A percentile compares a stretch with the other conserved stretches of the same genome.
phyloP scores from a whole-genome alignment of 148 eudicot species.

The Spergularia marina region DNA sequence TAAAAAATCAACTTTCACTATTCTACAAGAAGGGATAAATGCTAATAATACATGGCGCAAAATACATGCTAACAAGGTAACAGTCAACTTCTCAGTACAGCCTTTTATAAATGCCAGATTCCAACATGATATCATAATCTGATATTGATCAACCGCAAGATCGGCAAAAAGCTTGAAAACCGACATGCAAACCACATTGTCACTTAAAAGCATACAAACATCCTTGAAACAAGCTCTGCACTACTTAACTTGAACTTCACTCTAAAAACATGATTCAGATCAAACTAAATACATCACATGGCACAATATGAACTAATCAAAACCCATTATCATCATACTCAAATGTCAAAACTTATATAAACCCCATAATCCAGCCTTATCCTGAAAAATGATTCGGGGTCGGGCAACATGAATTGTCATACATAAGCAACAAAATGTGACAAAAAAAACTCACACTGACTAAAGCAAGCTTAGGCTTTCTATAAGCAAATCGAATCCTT shows the following conservation, averaged over 20 bases:
- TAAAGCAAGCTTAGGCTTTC: constrained; percentile 81
- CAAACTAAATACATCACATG: constrained; percentile 19
- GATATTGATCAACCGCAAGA: constrained; percentile 68
- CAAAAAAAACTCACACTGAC: constrained; percentile 39
- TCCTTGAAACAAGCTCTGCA: constrained; percentile 5
- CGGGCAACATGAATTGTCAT: background rate
- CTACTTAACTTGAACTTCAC: constrained; percentile 17
- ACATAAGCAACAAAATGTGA: background rate
- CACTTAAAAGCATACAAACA: constrained; percentile 21
- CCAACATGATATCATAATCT: constrained; percentile 66
- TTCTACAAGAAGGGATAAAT: background rate
- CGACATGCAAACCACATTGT: constrained; percentile 32
- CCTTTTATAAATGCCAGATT: too few relatives aligned
- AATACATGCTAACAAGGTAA: too few relatives aligned
- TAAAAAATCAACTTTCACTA: background rate
- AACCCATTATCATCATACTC: background rate
- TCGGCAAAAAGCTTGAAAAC: constrained; percentile 70
- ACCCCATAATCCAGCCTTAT: background rate
- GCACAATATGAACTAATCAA: constrained; percentile 6
- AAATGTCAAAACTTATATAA: constrained; percentile 1
- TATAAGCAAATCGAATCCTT: constrained; percentile 59
- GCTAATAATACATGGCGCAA: too few relatives aligned
- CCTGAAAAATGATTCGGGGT: too few relatives aligned
- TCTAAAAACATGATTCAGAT: constrained; percentile 4
- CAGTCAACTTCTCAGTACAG: too few relatives aligned